Conservation (phyloP, 2,329 filamentous ascomycete genomes). For the Colletotrichum ledebouriae region DNA sequence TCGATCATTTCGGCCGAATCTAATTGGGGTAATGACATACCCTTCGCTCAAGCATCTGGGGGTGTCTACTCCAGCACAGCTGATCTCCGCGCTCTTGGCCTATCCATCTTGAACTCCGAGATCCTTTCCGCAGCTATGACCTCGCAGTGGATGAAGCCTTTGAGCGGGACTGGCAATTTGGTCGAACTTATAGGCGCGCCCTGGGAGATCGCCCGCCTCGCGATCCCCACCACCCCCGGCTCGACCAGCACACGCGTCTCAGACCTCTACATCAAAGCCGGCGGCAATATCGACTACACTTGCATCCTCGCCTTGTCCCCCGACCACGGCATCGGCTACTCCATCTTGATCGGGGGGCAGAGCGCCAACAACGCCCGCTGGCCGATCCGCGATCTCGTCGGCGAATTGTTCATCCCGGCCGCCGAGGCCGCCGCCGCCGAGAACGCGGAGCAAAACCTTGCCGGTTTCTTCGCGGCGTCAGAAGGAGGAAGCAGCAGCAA, state of each 20-base stretch:
- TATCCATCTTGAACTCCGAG: slow-evolving; percentile 44
- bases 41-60: slow-evolving; percentile 6
- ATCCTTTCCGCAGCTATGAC: slow-evolving; percentile 29
- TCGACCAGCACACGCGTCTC: slow-evolving; percentile 47
- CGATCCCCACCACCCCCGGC: slow-evolving; percentile 34
- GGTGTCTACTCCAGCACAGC: slow-evolving; percentile 26
- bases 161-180: slow-evolving; percentile 38
- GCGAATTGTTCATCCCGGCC: slow-evolving; percentile 43
- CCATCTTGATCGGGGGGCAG: slow-evolving; percentile 44
- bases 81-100: slow-evolving; percentile 41
- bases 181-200: slow-evolving; percentile 41
- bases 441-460: slow-evolving; percentile 40
- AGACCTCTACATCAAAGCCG: slow-evolving; percentile 48
- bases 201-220: slow-evolving; percentile 45
- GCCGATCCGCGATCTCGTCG: slow-evolving; percentile 44
- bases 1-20: not conserved
- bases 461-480: slow-evolving; percentile 40
- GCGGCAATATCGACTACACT: slow-evolving; percentile 48
- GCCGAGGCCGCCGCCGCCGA: slow-evolving; percentile 44
- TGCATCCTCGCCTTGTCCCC: slow-evolving; percentile 40
- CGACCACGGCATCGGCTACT: slow-evolving; percentile 46
- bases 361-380: slow-evolving; percentile 41
- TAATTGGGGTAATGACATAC: not conserved
- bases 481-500: not conserved
- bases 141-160: slow-evolving; percentile 45